Percentiles rank a stretch among this genome's conserved stretches.
Evolutionary conservation across 1,284 basidiomycete genomes (phyloP).

Genomic region (Mrakiaceae sp.): DNA sequence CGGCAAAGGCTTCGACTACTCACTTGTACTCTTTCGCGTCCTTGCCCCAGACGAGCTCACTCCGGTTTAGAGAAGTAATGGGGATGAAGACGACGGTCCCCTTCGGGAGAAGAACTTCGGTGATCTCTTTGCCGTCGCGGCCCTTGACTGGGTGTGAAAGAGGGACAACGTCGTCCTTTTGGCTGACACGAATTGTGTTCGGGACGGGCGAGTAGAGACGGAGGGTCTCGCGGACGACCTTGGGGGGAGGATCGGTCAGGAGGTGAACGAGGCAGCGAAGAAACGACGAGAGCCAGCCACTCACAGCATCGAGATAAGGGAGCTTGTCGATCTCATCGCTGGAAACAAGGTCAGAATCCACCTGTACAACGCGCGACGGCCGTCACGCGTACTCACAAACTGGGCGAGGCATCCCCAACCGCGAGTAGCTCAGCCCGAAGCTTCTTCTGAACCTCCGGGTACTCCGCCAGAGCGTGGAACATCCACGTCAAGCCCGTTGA

Average conservation of each 20-base stretch:
- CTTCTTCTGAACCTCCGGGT: slow-evolving; percentile 45
- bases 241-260: no score
- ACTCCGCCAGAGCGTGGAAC: slow-evolving; percentile 50
- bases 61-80: slow-evolving; percentile 44
- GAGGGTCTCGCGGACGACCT: slow-evolving; percentile 53
- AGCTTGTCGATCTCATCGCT: slow-evolving; percentile 38
- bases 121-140: slow-evolving; percentile 33
- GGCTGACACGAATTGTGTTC: slow-evolving; percentile 42
- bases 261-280: background rate
- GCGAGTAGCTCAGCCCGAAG: slow-evolving; percentile 46
- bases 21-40: slow-evolving; percentile 55
- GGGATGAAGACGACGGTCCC: slow-evolving; percentile 31
- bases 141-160: slow-evolving; percentile 37
- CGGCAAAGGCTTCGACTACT: slow-evolving; percentile 15
- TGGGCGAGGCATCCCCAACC: slow-evolving; percentile 34
- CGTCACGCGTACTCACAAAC: slow-evolving; percentile 20
- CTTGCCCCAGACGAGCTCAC: slow-evolving; percentile 50
- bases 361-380: background rate
- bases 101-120: slow-evolving; percentile 26
- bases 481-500: slow-evolving; percentile 61
- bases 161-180: slow-evolving; percentile 51
- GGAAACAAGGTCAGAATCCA: slow-evolving; percentile 16
- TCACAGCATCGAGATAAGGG: slow-evolving; percentile 46
- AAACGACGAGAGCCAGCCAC: background rate
- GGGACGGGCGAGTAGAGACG: slow-evolving; percentile 55